Evolutionary conservation across 2,329 filamentous ascomycete genomes (phyloP), one percentile per base, ranked within the genome.

Genomic region (Trichoderma harzianum): DNA sequence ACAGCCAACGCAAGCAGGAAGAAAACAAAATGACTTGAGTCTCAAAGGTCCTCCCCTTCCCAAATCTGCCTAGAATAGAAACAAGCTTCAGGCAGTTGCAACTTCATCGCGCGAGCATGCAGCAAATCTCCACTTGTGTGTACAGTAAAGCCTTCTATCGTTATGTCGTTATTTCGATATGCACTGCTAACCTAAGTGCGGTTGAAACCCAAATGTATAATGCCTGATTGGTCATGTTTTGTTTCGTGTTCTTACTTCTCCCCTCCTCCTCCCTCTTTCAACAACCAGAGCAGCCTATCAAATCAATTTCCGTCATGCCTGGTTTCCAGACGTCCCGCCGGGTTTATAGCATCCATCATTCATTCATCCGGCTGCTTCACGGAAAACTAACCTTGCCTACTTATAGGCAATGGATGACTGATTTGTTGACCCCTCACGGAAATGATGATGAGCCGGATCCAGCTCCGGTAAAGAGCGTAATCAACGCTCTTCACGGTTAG

Each of bases 401-500:
- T 26, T n/a, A 21, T 36, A 51, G 36, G 34, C 21, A 43, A 7
- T 24, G 39, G 28, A 62, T 53, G 21, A 26, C n/a, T 55, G 28
- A 55, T 65, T n/a, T 53, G 26, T 66, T 57, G 16, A 10, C 7
- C 43, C 32, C 28, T 39, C 30, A 11, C 14, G 28, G 10, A 7
- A 30, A 55, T 39, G 14, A 62, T 36, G 12, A 63, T 53, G n/a
- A 5, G 28, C 26, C 3, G 39, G n/a, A 28, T 36, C 7, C n/a
- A 34, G 36, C 51, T 47, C n/a, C 14, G 12, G 28, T 14, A 28
- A 24, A 7, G 21, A 58, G 18, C 2, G n/a, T 67, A 12, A 67
- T 67, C 55, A 71, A 12, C 67, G 71, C 32, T 76, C 76, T 28
- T 80, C 79, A 24, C 79, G 77, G 32, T 76, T 75, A 16, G 78